These are phyloP conservation scores for Rubroshorea leprosula DNA, from an alignment of 345 rosid species.

Conservation along the genomic window DNA sequence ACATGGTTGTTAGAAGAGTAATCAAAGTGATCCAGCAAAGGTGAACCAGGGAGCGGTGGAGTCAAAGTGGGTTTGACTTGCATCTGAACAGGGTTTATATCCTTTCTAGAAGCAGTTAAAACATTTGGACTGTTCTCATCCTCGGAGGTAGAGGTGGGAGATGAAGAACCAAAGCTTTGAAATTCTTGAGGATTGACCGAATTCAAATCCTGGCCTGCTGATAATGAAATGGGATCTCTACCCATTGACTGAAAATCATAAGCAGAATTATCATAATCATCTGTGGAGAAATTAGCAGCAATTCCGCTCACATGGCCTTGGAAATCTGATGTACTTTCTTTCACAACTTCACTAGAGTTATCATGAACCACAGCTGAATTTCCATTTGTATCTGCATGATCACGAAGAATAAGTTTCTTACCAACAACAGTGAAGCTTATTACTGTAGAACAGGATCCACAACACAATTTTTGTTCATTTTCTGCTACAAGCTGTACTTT, in stretches of 20 bases:
- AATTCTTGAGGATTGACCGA: slow-evolving; percentile 53
- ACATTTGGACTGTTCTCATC: slow-evolving; percentile 63
- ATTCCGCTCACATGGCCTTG: slow-evolving; percentile 27
- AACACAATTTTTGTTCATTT: slow-evolving; percentile 49
- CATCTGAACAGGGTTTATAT: too few relatives aligned
- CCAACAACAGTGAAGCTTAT: slow-evolving; percentile 36
- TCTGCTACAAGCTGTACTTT: slow-evolving; percentile 31
- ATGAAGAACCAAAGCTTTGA: slow-evolving; percentile 52
- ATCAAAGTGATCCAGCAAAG: slow-evolving; percentile 62
- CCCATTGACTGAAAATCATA: slow-evolving; percentile 66
- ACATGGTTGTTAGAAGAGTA: slow-evolving; percentile 44
- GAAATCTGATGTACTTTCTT: slow-evolving; percentile 25
- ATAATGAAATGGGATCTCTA: slow-evolving; percentile 22
- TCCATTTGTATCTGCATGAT: slow-evolving; percentile 22
- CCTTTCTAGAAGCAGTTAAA: too few relatives aligned
- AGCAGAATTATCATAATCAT: slow-evolving; percentile 65
- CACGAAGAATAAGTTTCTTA: slow-evolving; percentile 51
- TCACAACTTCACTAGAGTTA: slow-evolving; percentile 30
- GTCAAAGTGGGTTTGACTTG: slow-evolving; percentile 30
- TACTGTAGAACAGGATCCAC: slow-evolving; percentile 66
- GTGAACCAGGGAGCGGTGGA: slow-evolving; percentile 46
- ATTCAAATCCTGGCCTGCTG: slow-evolving; percentile 35
- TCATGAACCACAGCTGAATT: too few relatives aligned
- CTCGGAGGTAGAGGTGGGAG: slow-evolving; percentile 55
- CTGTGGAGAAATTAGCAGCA: slow-evolving; percentile 59